Evolutionary conservation across 306 rosid genomes (phyloP).

Genomic region (Ormosia emarginata): DNA sequence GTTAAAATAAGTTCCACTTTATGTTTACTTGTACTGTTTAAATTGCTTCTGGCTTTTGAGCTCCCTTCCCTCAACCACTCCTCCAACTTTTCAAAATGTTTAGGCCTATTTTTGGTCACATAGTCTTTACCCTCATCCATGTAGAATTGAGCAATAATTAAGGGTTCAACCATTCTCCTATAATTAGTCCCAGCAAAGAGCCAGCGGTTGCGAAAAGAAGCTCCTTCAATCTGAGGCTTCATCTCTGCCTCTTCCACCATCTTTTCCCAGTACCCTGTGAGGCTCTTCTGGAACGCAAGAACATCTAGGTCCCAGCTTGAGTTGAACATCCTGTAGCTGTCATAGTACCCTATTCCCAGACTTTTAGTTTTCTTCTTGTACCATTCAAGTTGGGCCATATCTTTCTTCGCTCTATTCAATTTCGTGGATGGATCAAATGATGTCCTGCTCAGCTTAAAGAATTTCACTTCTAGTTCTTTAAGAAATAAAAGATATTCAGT

Average conservation of each 20-base stretch:
- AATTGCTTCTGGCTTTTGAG: background rate
- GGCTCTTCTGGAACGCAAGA: conserved; percentile 1
- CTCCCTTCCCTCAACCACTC: conserved; percentile 23
- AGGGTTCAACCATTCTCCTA: conserved; percentile 69
- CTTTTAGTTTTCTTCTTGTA: conserved; percentile 44
- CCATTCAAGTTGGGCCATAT: conserved; percentile 63
- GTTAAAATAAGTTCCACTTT: conserved; percentile 40
- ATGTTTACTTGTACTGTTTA: background rate
- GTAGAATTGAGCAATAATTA: conserved; percentile 53
- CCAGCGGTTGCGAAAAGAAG: conserved; percentile 26
- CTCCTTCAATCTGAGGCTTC: conserved; percentile 49
- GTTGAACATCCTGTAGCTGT: conserved; percentile 30
- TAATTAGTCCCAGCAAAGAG: conserved; percentile 48
- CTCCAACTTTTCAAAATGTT: conserved; percentile 43
- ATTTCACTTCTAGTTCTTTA: background rate
- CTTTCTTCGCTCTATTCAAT: conserved; percentile 32
- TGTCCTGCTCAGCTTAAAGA: background rate
- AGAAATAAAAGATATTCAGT: background rate
- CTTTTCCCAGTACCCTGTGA: conserved; percentile 46
- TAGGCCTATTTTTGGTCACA: conserved; percentile 11
- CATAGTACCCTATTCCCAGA: conserved; percentile 45
- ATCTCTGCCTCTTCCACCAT: conserved; percentile 42
- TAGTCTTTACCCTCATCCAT: conserved; percentile 1
- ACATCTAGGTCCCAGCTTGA: conserved; percentile 16
- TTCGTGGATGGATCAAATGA: conserved; percentile 19